Conservation (phyloP, 495 filamentous ascomycete genomes). For the Annulohypoxylon moriforme region DNA sequence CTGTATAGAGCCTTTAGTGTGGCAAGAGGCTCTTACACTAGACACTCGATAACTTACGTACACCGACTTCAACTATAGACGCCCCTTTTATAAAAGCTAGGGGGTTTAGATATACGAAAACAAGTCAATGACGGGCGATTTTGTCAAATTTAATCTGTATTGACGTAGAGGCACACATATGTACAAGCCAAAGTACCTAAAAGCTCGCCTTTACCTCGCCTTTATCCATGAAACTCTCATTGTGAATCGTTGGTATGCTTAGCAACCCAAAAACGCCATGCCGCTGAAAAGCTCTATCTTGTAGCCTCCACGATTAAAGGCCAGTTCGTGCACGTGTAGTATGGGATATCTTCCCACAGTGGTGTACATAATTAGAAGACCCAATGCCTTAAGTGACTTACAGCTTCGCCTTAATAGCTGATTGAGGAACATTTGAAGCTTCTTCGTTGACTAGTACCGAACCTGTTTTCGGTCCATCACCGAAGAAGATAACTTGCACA, state of each 20-base stretch:
- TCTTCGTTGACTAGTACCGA: slow-evolving; percentile 86
- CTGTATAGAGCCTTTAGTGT: not conserved
- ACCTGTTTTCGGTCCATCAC: slow-evolving; percentile 77
- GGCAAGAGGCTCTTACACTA: not conserved
- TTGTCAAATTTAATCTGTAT: slow-evolving; percentile 4
- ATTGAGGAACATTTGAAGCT: slow-evolving; percentile 75
- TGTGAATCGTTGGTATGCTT: slow-evolving; percentile 12
- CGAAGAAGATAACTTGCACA: slow-evolving; percentile 99
- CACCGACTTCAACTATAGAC: not conserved
- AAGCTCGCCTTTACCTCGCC: slow-evolving; percentile 6
- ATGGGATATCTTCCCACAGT: not conserved
- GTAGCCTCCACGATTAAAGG: not conserved
- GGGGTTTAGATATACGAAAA: not conserved
- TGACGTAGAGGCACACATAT: slow-evolving; percentile 18
- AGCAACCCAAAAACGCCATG: slow-evolving; percentile 28
- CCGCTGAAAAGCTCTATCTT: slow-evolving; percentile 17
- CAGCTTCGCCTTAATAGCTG: slow-evolving; percentile 56
- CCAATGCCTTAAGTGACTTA: slow-evolving; percentile 24
- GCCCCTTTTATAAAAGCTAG: not conserved
- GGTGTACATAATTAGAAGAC: slow-evolving; percentile 17
- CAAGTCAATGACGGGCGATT: not conserved
- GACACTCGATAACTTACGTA: not conserved
- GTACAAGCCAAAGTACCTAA: slow-evolving; percentile 19
- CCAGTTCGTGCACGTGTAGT: not conserved
- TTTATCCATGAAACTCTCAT: slow-evolving; percentile 13